Evolutionary conservation across 352 stramenopile genomes (phyloP).

Genomic region (Pythium brachiatum): DNA sequence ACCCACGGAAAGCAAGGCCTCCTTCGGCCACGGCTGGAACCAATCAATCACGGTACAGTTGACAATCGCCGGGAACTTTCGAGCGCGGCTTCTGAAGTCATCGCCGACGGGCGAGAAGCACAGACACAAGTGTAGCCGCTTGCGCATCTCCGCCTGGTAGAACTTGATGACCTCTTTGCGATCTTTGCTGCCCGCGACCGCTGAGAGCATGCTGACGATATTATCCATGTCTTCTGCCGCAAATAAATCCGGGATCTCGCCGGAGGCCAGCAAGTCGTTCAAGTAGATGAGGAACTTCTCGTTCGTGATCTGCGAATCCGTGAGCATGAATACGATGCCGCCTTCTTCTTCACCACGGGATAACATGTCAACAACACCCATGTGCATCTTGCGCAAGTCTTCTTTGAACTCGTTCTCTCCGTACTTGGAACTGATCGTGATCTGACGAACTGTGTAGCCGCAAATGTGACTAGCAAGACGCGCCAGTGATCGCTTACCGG

Average conservation of each 20-base stretch:
- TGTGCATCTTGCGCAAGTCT: slow-evolving; percentile 94
- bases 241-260: slow-evolving; percentile 94
- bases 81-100: slow-evolving; percentile 91
- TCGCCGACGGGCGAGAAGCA: slow-evolving; percentile 95
- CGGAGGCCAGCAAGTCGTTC: slow-evolving; percentile 93
- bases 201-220: slow-evolving; percentile 86
- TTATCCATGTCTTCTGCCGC: slow-evolving; percentile 93
- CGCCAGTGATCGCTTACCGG: slow-evolving; percentile 92
- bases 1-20: slow-evolving; percentile 91
- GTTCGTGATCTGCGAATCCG: slow-evolving; percentile 96
- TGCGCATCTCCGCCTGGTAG: slow-evolving; percentile 94
- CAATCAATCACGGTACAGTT: slow-evolving; percentile 96
- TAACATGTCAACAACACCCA: slow-evolving; percentile 91
- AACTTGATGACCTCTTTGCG: slow-evolving; percentile 93
- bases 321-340: slow-evolving; percentile 94
- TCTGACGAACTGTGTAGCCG: slow-evolving; percentile 89
- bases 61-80: slow-evolving; percentile 95
- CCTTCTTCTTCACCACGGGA: slow-evolving; percentile 80
- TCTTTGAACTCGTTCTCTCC: slow-evolving; percentile 96
- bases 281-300: slow-evolving; percentile 96
- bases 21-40: slow-evolving; percentile 93
- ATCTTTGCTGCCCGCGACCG: slow-evolving; percentile 83
- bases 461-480: slow-evolving; percentile 94
- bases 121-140: slow-evolving; percentile 93
- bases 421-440: slow-evolving; percentile 95